A percentile compares a stretch with the other conserved stretches of the same genome.
Evolutionary conservation across 2,329 filamentous ascomycete genomes (phyloP).

Genomic region (Zopfia rhizophila): DNA sequence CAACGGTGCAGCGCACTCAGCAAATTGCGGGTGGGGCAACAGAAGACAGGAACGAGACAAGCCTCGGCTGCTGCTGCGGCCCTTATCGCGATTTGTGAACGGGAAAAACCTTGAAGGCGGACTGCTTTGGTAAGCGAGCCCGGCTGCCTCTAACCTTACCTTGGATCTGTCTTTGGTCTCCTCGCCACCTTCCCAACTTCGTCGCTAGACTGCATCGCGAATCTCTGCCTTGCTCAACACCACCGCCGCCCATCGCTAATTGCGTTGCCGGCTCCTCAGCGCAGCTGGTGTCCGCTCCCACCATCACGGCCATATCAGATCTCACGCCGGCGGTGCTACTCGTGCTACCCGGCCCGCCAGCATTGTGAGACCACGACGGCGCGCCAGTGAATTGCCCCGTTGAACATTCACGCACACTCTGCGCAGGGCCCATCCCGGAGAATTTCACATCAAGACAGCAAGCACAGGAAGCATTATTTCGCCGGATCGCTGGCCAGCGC

Average conservation of each 20-base stretch:
- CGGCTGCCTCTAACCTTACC: not conserved
- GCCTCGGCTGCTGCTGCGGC: no score
- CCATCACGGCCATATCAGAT: conserved; percentile 4
- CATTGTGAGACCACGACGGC: not conserved
- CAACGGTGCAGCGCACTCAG: no score
- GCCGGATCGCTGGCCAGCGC: no score
- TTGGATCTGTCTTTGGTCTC: not conserved
- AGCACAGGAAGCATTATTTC: not conserved
- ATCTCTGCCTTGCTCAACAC: conserved; percentile 36
- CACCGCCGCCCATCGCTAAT: not conserved
- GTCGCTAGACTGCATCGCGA: conserved; percentile 51
- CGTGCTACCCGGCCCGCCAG: conserved; percentile 40
- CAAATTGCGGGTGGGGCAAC: no score
- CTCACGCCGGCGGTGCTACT: conserved; percentile 38
- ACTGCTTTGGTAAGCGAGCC: no score
- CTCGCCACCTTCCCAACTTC: conserved; percentile 45
- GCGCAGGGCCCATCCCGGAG: conserved; percentile 19
- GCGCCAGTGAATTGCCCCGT: conserved; percentile 2
- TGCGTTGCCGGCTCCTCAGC: conserved; percentile 1
- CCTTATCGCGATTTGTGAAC: no score
- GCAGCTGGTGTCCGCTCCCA: not conserved
- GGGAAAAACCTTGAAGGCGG: no score
- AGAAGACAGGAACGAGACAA: no score
- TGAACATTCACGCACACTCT: conserved; percentile 9
- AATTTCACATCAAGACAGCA: not conserved